Base-by-base conservation (phyloP, 2,329 filamentous ascomycete genomes). In the Alternaria novae-zelandiae region DNA sequence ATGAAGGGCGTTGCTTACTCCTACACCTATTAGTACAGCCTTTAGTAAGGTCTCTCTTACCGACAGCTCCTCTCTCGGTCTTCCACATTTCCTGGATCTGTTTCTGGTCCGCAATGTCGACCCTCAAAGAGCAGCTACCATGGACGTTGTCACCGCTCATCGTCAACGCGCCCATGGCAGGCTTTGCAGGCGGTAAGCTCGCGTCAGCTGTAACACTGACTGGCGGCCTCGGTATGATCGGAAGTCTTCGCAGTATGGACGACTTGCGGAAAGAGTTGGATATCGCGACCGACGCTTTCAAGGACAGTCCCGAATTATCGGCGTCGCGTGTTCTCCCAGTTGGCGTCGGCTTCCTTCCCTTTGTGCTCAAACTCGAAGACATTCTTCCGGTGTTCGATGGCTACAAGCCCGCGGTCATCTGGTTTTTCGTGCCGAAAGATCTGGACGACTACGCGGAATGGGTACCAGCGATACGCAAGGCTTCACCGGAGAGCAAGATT, bases 101-200 rank as follows among this genome's bases (percentile, higher is more conserved):
- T 20, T 25, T 4, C 20, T 32, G 1, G 17, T 9, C 20, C 51
- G 61, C 7, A 13, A 72, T 73, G 70, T 17, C 72, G 0, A 21
- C 59, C 6, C 67, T 72, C 28, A 64, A 60, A 26, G 17, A 61
- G 1, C 64, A 67, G 6, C 65, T 76, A 67, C 87, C 88, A 62
- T 91, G 89, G 88, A 84, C 81, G 1, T 71, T 78, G 12, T 60
- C 77, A 1, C 89, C 89, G 4, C 78, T 91, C 36, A 85, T 93
- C 49, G 80, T 85, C 54, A 83, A 84, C 36, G 90, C 89, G 2
- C 91, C 91, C 0, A 93, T 93, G 90, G 86, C 88, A 53, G 83
- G 87, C 46, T 86, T 91, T 57, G 82, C 84, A 70, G 85, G 74
- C 75, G 85, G 74, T 68, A 82, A 68, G 0, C 84, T 93, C 2